Evolutionary conservation across 352 stramenopile species (phyloP).

Genomic region (Globisporangium cederbergense): DNA sequence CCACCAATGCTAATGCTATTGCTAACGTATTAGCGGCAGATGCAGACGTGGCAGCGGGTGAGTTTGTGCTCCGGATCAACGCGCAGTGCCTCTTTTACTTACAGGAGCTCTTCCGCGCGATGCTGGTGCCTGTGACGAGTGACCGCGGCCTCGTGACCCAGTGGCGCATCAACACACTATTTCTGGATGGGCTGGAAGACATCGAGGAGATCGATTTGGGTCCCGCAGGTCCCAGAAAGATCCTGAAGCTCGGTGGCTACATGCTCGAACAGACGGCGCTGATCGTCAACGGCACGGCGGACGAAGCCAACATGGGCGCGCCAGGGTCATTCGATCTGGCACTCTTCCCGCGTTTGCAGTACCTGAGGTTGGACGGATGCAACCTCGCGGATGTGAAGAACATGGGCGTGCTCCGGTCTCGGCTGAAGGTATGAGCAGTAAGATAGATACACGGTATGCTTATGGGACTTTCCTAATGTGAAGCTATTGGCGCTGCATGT

Average conservation of each 20-base stretch:
- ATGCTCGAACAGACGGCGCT: slow-evolving; percentile 19
- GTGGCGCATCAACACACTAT: slow-evolving; percentile 16
- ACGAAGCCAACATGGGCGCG: slow-evolving; percentile 5
- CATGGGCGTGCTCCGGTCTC: slow-evolving; percentile 7
- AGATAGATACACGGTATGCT: background rate
- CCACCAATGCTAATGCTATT: background rate
- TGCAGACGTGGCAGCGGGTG: background rate
- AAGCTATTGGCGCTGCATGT: background rate
- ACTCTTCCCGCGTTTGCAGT: slow-evolving; percentile 20
- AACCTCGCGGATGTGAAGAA: slow-evolving; percentile 8
- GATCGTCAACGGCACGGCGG: slow-evolving; percentile 2
- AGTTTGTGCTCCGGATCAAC: slow-evolving; percentile 16
- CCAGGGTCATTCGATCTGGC: slow-evolving; percentile 19
- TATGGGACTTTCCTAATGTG: background rate
- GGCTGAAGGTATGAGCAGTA: slow-evolving; percentile 10
- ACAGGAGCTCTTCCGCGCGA: slow-evolving; percentile 20
- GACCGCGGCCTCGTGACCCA: slow-evolving; percentile 18
- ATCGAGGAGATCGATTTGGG: slow-evolving; percentile 8
- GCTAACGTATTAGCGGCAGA: background rate
- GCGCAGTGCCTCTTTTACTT: slow-evolving; percentile 21
- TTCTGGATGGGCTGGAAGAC: slow-evolving; percentile 13
- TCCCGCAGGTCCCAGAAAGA: slow-evolving; percentile 13
- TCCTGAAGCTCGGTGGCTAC: slow-evolving; percentile 17
- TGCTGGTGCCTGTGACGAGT: slow-evolving; percentile 15
- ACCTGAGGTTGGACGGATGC: slow-evolving; percentile 15